Conservation (phyloP, 306 rosid genomes). For the Quercus robur region DNA sequence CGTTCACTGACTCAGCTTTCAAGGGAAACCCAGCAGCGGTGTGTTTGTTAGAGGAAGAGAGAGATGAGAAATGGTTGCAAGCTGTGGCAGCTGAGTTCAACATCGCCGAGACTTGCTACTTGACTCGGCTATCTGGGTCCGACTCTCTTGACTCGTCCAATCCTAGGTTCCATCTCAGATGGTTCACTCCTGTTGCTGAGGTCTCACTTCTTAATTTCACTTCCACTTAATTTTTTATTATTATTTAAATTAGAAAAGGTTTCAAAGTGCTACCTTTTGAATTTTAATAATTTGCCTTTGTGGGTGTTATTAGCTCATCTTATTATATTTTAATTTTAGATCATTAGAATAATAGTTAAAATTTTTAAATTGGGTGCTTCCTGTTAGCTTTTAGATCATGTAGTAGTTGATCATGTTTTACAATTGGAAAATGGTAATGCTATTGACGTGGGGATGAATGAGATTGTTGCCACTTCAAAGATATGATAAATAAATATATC, state of each 20-base stretch:
- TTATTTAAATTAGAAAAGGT: no score
- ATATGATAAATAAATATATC: no score
- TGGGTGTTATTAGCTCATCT: not conserved
- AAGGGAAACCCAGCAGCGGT: slow-evolving; percentile 79
- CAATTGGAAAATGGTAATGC: no score
- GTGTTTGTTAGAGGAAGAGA: slow-evolving; percentile 59
- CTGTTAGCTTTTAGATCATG: not conserved
- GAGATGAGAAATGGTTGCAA: slow-evolving; percentile 57
- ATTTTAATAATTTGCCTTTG: not conserved
- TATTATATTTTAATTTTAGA: not conserved
- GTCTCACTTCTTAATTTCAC: slow-evolving; percentile 26
- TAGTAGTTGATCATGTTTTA: no score
- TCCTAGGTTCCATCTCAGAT: slow-evolving; percentile 67
- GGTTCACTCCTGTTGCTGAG: slow-evolving; percentile 77
- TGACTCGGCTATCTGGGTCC: slow-evolving; percentile 31
- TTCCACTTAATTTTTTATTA: not conserved
- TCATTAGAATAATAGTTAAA: no score
- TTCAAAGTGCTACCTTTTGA: not conserved
- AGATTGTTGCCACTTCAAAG: no score
- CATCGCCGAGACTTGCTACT: slow-evolving; percentile 41
- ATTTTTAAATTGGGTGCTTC: no score
- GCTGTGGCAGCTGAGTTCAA: slow-evolving; percentile 62
- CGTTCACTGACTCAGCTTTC: slow-evolving; percentile 63
- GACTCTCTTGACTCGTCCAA: slow-evolving; percentile 15
- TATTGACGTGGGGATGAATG: no score